phyloP scores from a whole-genome alignment of 202 grass and related monocot genomes.

The Alloteropsis angusta region DNA sequence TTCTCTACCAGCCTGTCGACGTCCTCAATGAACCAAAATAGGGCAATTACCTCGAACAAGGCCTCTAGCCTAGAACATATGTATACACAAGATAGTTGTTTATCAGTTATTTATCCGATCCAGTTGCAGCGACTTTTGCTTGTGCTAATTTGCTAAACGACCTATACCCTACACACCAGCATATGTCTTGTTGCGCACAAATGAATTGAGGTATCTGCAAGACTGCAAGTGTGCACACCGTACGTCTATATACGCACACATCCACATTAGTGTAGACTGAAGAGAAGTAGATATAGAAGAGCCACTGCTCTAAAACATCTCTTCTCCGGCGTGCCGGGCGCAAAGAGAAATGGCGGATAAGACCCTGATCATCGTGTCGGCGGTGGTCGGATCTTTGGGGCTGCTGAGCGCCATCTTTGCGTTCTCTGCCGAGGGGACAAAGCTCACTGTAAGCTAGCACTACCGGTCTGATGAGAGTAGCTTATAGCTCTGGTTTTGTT shows the following conservation, averaged over 20 bases:
- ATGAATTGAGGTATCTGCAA: background rate
- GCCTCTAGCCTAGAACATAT: too few species aligned
- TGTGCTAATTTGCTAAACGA: background rate
- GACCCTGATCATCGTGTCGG: slow-evolving; percentile 17
- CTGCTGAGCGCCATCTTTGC: slow-evolving; percentile 33
- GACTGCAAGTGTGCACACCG: background rate
- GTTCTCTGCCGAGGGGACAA: slow-evolving; percentile 48
- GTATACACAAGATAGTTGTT: too few species aligned
- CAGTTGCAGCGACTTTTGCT: background rate
- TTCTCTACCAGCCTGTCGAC: background rate
- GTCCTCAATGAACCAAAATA: background rate
- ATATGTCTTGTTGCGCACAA: background rate
- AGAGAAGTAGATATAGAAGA: background rate
- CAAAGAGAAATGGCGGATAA: slow-evolving; percentile 26
- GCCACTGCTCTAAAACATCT: background rate
- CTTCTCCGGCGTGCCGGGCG: background rate
- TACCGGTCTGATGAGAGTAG: too few species aligned
- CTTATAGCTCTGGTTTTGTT: too few species aligned
- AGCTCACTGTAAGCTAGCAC: slow-evolving; percentile 35
- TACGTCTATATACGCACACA: background rate
- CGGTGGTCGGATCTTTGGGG: slow-evolving; percentile 29
- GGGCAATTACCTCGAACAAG: too few species aligned
- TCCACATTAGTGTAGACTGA: background rate
- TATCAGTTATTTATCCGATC: too few species aligned
- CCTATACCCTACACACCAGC: background rate